phyloP scores from a whole-genome alignment of 352 stramenopile genomes.

The Globisporangium orthogonon region DNA sequence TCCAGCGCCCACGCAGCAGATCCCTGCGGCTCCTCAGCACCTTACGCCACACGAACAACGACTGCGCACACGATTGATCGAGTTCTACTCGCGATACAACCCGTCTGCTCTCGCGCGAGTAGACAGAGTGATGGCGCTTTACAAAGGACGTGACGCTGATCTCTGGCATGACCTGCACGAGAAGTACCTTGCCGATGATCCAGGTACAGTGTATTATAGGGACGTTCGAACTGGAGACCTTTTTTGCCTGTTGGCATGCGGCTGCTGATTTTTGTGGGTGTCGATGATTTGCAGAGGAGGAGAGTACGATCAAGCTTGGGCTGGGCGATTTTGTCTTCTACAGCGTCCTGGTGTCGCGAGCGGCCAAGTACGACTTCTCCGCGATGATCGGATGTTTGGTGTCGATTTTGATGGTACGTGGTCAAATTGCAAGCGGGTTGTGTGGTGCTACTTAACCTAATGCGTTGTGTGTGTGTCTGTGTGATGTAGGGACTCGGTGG shows the following conservation, averaged over 20 bases:
- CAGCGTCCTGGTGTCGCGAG: constrained; percentile 95
- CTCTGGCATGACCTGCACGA: constrained; percentile 74
- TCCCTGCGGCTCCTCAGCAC: constrained; percentile 20
- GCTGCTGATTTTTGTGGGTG: neutral
- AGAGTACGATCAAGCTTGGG: constrained; percentile 91
- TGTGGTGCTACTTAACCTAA: neutral
- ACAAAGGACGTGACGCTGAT: constrained; percentile 61
- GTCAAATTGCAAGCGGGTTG: neutral
- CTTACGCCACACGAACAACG: constrained; percentile 50
- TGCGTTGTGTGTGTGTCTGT: constrained; percentile 3
- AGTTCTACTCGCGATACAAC: constrained; percentile 73
- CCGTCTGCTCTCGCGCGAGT: constrained; percentile 49
- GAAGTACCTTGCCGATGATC: constrained; percentile 64
- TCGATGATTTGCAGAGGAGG: constrained; percentile 26
- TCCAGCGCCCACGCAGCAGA: constrained; percentile 20
- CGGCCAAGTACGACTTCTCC: constrained; percentile 94
- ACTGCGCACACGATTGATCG: constrained; percentile 34
- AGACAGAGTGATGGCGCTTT: constrained; percentile 69
- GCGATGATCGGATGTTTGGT: constrained; percentile 93
- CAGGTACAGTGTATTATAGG: constrained; percentile 19
- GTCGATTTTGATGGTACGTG: constrained; percentile 86
- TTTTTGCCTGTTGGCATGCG: neutral
- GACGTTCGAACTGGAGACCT: neutral
- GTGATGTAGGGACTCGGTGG: constrained; percentile 75
- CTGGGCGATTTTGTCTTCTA: constrained; percentile 99